Percentiles rank a stretch among this genome's conserved stretches.
Conservation (phyloP, 2,329 filamentous ascomycete species). For the Hypoxylon sp. region DNA sequence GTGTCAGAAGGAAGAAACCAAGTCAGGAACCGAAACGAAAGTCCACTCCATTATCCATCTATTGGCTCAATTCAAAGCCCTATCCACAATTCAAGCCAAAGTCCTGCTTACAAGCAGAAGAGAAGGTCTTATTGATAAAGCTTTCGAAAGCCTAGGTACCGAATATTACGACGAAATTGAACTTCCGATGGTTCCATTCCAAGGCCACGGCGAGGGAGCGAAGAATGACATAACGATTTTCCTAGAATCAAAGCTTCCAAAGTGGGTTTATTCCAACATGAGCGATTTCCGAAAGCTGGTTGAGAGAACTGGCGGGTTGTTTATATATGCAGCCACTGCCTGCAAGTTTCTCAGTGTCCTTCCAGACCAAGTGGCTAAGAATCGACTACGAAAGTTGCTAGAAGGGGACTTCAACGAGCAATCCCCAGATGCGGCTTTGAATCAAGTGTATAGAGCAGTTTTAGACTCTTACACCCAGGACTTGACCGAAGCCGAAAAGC, state of each 20-base stretch:
- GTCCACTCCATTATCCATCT: neutral
- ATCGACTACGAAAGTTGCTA: neutral
- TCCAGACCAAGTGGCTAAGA: neutral
- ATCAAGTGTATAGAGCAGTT: conserved; percentile 6
- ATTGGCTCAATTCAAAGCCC: conserved; percentile 37
- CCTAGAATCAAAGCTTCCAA: neutral
- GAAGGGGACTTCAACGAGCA: neutral
- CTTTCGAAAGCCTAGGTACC: neutral
- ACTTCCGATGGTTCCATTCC: neutral
- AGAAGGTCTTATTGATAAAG: neutral
- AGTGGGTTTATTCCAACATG: neutral
- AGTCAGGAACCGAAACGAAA: neutral
- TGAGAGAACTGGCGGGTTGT: conserved; percentile 11
- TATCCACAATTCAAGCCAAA: conserved; percentile 41
- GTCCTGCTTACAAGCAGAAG: conserved; percentile 30
- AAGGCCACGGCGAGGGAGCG: neutral
- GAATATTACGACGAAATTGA: neutral
- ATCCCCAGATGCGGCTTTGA: conserved; percentile 1
- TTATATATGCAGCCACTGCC: conserved; percentile 17
- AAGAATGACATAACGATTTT: conserved; percentile 13
- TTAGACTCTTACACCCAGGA: neutral
- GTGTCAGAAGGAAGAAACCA: conserved; percentile 39
- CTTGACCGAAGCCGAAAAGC: conserved; percentile 1
- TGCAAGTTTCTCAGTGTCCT: conserved; percentile 2
- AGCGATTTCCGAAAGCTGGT: conserved; percentile 1